Evolutionary conservation across 371 early-diverging fungal genomes (phyloP), one percentile per base, ranked within the genome.

Genomic region (Nematocida minor): DNA sequence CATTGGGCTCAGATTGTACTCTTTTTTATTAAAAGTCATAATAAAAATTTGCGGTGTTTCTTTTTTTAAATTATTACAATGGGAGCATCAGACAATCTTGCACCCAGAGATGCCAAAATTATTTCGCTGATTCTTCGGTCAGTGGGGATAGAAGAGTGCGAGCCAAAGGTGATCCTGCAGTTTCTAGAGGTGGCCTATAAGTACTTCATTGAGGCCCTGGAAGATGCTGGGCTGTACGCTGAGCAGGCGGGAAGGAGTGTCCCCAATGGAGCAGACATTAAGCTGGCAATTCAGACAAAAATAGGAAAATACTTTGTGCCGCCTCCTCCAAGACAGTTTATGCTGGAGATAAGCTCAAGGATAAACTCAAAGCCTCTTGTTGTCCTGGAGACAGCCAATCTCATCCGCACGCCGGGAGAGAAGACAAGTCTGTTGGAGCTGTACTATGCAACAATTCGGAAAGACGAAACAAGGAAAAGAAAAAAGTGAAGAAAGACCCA

Each of bases 111-210:
- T 84, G 93, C 93, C 27, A 90, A 91, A 85, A 89, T 95, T 27
- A 89, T 96, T 66, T 91, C 93, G 1, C 85, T 96, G 62, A 89
- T 97, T 36, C 84, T 96, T 41, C 89, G 92, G 80, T 90, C 93
- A 1, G 87, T 91, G 32, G 95, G 92, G 9, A 90, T 98, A 20
- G 90, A 92, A 63, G 94, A 95, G 68, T 94, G 91, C 82, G 95
- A 95, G 81, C 94, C 95, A 9, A 90, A 91, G 83, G 96, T 96
- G 6, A 90, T 95, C 44, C 90, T 91, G 66, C 95, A 94, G 84
- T 85, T 97, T 54, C 86, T 95, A 18, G 97, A 98, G 87, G 94
- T 95, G 83, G 90, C 90, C 22, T 91, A 94, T 85, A 93, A 93
- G 55, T 95, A 96, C 82, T 90, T 94, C 0, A 88, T 90, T 2